Evolutionary conservation across 345 rosid genomes (phyloP), one percentile per base, ranked within the genome.

Genomic region (Eucalyptus guilfoylei): DNA sequence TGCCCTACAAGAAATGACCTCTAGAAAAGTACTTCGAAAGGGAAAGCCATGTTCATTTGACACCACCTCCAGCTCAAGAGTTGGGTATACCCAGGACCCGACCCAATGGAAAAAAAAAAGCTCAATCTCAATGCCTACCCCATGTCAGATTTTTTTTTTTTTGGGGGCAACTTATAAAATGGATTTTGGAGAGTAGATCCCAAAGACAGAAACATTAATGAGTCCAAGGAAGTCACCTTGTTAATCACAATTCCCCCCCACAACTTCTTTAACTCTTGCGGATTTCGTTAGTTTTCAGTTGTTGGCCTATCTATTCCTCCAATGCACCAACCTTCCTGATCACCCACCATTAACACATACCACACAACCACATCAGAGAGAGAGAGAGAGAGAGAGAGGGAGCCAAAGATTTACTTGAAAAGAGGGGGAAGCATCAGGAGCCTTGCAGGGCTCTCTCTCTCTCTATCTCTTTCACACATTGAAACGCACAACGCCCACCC

Each of bases 301-400:
- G 92, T 92, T 94, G 95, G 93, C 93, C 95, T 88, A 93, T 93
- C 94, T 88, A 91, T 88, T 92, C 91, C 72, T 49, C 88, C 40
- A 76, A 86, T 15, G 23, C 90, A 86, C 89, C 91, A 88, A 54
- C 37, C 76, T 86, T 64, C 85, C 91, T 24, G 52, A 88, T 92
- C 92, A 91, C 90, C 91, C 92, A 92, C 88, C 49, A 83, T 58
- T 40, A 80, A 49, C 87, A 86, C 62, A 49, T 19, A 86, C 88
- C 7, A 13, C 80, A 40, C 72, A 87, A 28, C 88, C 40, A 4
- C 14, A 60, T 52, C 62, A n/a, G 34, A 69, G 34, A 67, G 58
- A 87, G 81, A 23, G 3, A 28, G 86, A 48, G 49, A 48, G 5
- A 47, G n/a, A 52, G 23, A 58, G 48, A 23, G 88, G 50, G 86